A percentile compares a stretch with the other conserved stretches of the same genome.
Evolutionary conservation across 805 yeast genomes (phyloP).

Genomic region (Saccharomycopsis selenospora): DNA sequence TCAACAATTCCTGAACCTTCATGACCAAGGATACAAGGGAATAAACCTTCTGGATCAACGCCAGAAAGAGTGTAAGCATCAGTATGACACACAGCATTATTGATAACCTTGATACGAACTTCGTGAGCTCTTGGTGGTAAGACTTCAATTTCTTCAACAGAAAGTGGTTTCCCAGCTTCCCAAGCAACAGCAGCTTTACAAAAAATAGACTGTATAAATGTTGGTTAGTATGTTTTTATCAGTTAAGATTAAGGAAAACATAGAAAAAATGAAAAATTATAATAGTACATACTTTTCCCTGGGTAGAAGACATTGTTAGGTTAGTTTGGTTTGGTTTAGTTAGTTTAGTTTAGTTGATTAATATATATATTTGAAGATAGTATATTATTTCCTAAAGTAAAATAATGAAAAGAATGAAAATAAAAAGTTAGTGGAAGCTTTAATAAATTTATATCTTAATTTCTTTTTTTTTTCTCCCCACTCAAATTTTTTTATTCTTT

Average conservation of each 20-base stretch:
- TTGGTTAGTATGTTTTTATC: too few species aligned
- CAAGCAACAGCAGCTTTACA: conserved; percentile 98
- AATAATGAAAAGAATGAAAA: too few species aligned
- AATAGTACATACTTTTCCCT: conserved; percentile 20
- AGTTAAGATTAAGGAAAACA: too few species aligned
- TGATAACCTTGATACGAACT: conserved; percentile 79
- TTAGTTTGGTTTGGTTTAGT: too few species aligned
- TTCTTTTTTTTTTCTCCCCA: too few species aligned
- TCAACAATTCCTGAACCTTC: conserved; percentile 98
- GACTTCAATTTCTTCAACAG: conserved; percentile 83
- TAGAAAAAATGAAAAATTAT: too few species aligned
- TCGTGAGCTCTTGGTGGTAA: conserved; percentile 95
- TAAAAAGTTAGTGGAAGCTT: too few species aligned
- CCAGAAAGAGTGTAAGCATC: conserved; percentile 97
- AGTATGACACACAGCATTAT: conserved; percentile 97
- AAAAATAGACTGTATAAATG: conserved; percentile 14
- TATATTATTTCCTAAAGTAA: too few species aligned
- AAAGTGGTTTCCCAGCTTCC: conserved; percentile 81
- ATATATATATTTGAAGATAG: too few species aligned
- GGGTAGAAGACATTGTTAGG: neutral
- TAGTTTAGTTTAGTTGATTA: too few species aligned
- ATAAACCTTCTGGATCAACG: conserved; percentile 91
- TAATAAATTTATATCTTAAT: too few species aligned
- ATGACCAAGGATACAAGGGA: conserved; percentile 91
- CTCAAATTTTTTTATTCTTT: too few species aligned